Conservation (phyloP, 306 rosid genomes). For the Ammopiptanthus mongolicus region DNA sequence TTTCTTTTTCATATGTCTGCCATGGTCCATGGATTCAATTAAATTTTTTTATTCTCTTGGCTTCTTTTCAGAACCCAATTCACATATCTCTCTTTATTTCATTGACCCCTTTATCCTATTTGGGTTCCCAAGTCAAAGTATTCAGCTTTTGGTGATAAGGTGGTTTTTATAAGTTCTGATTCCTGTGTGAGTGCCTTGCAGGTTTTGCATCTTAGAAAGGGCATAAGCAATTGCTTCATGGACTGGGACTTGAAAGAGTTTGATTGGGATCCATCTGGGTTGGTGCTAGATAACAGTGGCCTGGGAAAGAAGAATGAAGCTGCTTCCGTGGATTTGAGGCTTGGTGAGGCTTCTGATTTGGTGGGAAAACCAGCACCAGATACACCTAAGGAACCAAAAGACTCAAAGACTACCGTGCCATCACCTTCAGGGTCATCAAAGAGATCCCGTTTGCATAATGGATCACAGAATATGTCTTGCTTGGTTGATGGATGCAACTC, state of each 20-base stretch:
- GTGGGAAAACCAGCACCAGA: slow-evolving; percentile 14
- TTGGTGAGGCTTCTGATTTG: slow-evolving; percentile 33
- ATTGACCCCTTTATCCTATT: slow-evolving; percentile 18
- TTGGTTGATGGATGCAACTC: slow-evolving; percentile 74
- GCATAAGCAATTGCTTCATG: slow-evolving; percentile 35
- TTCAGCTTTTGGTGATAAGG: slow-evolving; percentile 12
- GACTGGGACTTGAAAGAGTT: slow-evolving; percentile 80
- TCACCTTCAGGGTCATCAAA: slow-evolving; percentile 44
- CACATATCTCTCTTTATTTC: slow-evolving; percentile 12
- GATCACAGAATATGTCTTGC: slow-evolving; percentile 49
- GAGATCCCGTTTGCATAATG: slow-evolving; percentile 45
- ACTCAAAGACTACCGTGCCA: slow-evolving; percentile 12
- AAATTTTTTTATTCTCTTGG: slow-evolving; percentile 32
- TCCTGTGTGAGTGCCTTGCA: slow-evolving; percentile 33
- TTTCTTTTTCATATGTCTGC: not conserved
- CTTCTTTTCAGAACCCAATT: slow-evolving; percentile 36
- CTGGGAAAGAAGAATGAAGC: slow-evolving; percentile 14
- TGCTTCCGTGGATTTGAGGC: slow-evolving; percentile 42
- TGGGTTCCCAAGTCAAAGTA: slow-evolving; percentile 31
- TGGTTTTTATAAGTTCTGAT: slow-evolving; percentile 23
- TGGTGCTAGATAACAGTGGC: slow-evolving; percentile 14
- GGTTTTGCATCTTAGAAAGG: slow-evolving; percentile 31
- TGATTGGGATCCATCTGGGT: slow-evolving; percentile 57
- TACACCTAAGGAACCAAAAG: not conserved
- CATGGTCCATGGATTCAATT: slow-evolving; percentile 15